Evolutionary conservation across 805 yeast species (phyloP).

Genomic region (Saccharomycopsis sp.): DNA sequence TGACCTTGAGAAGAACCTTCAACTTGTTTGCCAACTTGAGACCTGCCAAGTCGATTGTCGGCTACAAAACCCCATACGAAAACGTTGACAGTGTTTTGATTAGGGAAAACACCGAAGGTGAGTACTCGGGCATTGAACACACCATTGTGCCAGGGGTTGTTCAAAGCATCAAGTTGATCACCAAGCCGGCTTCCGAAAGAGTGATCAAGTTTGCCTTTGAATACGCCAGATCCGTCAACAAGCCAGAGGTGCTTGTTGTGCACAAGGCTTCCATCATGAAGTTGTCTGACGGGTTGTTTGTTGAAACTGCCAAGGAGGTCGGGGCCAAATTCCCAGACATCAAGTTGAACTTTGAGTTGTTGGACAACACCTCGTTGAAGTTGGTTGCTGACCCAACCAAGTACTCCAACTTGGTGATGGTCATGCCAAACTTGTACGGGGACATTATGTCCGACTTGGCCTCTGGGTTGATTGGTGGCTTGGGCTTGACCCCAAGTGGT

Average conservation of each 20-base stretch:
- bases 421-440: conserved; percentile 99
- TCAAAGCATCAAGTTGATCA: conserved; percentile 94
- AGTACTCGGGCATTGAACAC: conserved; percentile 98
- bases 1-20: conserved; percentile 96
- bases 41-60: conserved; percentile 90
- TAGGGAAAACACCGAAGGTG: conserved; percentile 99
- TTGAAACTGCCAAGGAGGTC: conserved; percentile 80
- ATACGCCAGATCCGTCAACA: conserved; percentile 82
- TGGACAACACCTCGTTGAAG: conserved; percentile 91
- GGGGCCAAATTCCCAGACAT: conserved; percentile 80
- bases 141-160: conserved; percentile 97
- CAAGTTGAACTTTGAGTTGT: conserved; percentile 72
- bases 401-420: conserved; percentile 85
- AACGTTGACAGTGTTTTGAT: conserved; percentile 85
- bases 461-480: conserved; percentile 96
- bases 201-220: conserved; percentile 96
- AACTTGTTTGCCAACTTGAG: conserved; percentile 94
- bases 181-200: conserved; percentile 92
- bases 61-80: conserved; percentile 84
- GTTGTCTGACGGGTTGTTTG: conserved; percentile 95
- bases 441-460: conserved; percentile 97
- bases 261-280: conserved; percentile 99
- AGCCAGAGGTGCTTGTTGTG: conserved; percentile 85
- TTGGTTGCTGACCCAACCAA: conserved; percentile 83
- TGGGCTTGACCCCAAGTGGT: conserved; percentile 98